Conservation (phyloP, 2,329 filamentous ascomycete genomes). For the Pestalotiopsis fici region DNA sequence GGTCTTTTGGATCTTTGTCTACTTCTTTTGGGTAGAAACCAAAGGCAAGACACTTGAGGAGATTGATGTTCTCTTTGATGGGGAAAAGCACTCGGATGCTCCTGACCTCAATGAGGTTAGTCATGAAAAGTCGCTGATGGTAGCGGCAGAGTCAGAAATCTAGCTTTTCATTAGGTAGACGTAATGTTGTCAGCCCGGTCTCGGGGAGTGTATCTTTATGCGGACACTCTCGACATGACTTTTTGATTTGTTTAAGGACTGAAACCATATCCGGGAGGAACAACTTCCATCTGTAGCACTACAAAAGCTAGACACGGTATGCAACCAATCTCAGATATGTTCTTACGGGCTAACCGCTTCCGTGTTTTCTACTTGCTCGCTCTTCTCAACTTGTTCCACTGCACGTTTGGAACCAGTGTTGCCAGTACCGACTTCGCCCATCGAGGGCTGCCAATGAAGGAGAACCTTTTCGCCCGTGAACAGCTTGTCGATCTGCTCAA, state of each 20-base stretch:
- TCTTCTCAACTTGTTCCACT: neutral
- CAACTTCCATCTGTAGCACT: neutral
- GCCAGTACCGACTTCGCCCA: neutral
- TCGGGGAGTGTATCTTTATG: neutral
- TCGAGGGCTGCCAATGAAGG: constrained; percentile 1
- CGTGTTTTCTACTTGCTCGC: neutral
- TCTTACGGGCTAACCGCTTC: neutral
- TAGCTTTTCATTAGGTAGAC: neutral
- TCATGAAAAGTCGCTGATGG: neutral
- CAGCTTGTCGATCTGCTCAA: constrained; percentile 30
- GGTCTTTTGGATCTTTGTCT: constrained; percentile 16
- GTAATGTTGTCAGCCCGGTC: neutral
- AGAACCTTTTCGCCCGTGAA: constrained; percentile 6
- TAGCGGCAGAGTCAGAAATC: neutral
- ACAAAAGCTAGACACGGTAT: neutral
- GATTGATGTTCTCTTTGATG: constrained; percentile 10
- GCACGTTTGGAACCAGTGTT: neutral
- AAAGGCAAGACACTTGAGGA: constrained; percentile 21
- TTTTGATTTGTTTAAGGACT: neutral
- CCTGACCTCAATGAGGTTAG: neutral
- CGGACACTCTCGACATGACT: neutral
- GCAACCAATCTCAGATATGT: neutral
- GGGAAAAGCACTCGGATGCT: neutral
- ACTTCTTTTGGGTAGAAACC: constrained; percentile 22
- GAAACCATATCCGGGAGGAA: neutral